phyloP scores from a whole-genome alignment of 1,284 basidiomycete species.

The Peniophora sp. region DNA sequence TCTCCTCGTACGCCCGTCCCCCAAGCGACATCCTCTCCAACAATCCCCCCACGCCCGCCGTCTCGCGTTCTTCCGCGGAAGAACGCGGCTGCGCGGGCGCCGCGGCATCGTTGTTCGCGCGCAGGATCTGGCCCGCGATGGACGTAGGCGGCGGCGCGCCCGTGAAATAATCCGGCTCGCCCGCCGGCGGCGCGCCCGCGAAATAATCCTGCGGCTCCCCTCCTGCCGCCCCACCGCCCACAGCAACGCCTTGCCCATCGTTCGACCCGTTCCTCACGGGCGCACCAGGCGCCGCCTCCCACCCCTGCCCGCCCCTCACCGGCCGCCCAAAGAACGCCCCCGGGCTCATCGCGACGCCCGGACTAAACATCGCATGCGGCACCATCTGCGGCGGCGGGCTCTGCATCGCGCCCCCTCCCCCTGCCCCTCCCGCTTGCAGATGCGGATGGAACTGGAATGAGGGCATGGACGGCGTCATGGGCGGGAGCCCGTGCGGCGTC shows the following conservation, averaged over 20 bases:
- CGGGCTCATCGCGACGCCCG: conserved; percentile 63
- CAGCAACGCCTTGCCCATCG: conserved; percentile 3
- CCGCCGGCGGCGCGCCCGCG: neutral
- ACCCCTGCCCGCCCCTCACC: conserved; percentile 41
- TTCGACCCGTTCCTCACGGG: conserved; percentile 33
- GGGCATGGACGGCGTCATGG: conserved; percentile 76
- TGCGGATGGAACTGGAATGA: conserved; percentile 52
- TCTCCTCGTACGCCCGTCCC: neutral
- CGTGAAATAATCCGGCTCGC: neutral
- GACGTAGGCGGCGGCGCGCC: neutral
- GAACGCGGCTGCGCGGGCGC: conserved; percentile 2
- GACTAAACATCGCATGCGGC: conserved; percentile 41
- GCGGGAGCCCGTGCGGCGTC: conserved; percentile 64
- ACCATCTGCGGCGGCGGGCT: conserved; percentile 8
- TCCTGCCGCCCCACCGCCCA: neutral
- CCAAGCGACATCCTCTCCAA: neutral
- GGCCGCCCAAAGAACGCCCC: conserved; percentile 60
- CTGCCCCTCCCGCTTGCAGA: conserved; percentile 6
- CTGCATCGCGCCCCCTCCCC: too few species aligned
- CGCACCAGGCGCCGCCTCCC: conserved; percentile 61
- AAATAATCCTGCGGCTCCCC: neutral
- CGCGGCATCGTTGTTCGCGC: conserved; percentile 13
- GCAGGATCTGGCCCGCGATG: neutral
- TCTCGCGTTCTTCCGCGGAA: neutral
- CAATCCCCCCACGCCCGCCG: neutral